These are phyloP conservation scores for Chlorella sorokiniana DNA, from an alignment of 139 green algal species.

Conservation along the genomic window DNA sequence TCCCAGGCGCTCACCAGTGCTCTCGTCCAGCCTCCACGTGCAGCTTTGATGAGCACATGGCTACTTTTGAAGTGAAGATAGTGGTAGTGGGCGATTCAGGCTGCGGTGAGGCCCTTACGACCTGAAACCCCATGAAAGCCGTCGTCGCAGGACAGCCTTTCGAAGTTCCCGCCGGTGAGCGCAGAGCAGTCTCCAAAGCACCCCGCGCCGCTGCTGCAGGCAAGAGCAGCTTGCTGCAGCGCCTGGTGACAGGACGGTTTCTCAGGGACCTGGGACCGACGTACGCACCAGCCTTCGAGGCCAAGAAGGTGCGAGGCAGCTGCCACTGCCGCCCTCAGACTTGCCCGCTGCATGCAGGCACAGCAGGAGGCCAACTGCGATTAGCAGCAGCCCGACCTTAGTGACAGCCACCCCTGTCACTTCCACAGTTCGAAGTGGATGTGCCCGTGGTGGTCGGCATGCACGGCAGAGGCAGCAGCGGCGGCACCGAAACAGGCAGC, in stretches of 20 bases:
- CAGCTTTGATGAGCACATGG: neutral
- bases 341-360: neutral
- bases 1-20: too few relatives aligned
- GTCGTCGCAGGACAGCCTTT: neutral
- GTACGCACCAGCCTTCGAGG: slow-evolving; percentile 4
- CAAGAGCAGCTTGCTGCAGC: slow-evolving; percentile 23
- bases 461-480: too few relatives aligned
- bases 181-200: too few relatives aligned
- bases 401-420: too few relatives aligned
- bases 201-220: neutral
- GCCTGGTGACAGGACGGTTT: neutral
- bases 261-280: neutral
- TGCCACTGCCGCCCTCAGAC: too few relatives aligned
- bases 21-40: too few relatives aligned
- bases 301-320: slow-evolving; percentile 3
- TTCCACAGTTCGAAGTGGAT: too few relatives aligned
- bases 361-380: neutral
- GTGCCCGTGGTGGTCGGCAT: too few relatives aligned
- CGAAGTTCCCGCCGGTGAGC: too few relatives aligned
- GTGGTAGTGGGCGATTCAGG: neutral
- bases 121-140: neutral
- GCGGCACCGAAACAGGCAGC: too few relatives aligned
- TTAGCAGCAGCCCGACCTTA: neutral
- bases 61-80: slow-evolving; percentile 3
- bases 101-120: neutral